These are phyloP conservation scores for Tolypocladium endophyticum DNA, from an alignment of 2,329 filamentous ascomycete genomes.

Conservation along the genomic window DNA sequence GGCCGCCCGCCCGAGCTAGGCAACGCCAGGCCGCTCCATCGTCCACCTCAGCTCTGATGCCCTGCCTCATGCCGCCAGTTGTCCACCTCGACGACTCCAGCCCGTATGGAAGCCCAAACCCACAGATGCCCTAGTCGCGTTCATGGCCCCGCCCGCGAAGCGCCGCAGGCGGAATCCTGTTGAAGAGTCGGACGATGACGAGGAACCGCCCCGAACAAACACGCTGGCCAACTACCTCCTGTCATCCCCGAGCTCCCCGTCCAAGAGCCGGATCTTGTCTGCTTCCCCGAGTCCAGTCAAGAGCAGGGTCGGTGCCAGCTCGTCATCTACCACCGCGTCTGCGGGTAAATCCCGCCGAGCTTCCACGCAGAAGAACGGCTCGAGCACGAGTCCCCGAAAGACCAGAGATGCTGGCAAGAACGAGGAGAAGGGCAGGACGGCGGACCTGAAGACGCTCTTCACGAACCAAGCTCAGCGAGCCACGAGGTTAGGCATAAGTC, in stretches of 20 bases:
- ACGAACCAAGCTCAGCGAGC: conserved; percentile 48
- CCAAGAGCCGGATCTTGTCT: conserved; percentile 18
- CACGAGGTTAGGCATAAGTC: conserved; percentile 19
- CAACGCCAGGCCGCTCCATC: conserved; percentile 4
- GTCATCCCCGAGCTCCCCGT: conserved; percentile 37
- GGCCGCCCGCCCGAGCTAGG: neutral
- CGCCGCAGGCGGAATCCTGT: conserved; percentile 48
- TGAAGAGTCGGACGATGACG: conserved; percentile 38
- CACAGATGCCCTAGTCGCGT: conserved; percentile 19
- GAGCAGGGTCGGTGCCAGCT: conserved; percentile 7
- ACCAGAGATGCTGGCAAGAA: conserved; percentile 24
- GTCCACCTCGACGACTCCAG: neutral
- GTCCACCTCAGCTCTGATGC: neutral
- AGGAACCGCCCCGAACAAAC: conserved; percentile 31
- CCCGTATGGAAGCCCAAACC: conserved; percentile 11
- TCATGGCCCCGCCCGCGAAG: conserved; percentile 49
- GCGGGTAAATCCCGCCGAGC: conserved; percentile 14
- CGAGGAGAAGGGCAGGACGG: conserved; percentile 42
- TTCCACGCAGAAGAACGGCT: conserved; percentile 16
- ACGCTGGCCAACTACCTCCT: conserved; percentile 43
- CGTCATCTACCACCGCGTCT: conserved; percentile 5
- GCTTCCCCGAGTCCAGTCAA: conserved; percentile 32
- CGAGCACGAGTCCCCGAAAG: conserved; percentile 28
- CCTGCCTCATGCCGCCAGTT: neutral
- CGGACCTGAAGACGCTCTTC: conserved; percentile 48